phyloP scores from a whole-genome alignment of 192 early-diverging fungal genomes.

The Blastocladiella britannica region DNA sequence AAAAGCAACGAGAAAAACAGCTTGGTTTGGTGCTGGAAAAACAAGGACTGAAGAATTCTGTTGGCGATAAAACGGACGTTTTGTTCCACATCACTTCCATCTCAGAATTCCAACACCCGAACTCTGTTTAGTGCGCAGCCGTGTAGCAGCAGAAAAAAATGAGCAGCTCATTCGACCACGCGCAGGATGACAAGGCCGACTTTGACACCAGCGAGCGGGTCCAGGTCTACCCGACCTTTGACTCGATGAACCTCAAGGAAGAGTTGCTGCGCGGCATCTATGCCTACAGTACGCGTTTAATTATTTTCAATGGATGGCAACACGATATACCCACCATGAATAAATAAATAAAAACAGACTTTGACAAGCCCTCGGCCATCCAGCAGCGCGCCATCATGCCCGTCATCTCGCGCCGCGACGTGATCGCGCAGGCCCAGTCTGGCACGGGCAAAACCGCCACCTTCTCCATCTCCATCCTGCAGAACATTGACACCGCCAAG shows the following conservation, averaged over 20 bases:
- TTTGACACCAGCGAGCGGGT: slow-evolving; percentile 79
- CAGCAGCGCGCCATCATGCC: slow-evolving; percentile 93
- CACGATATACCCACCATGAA: too few relatives aligned
- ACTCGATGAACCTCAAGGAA: slow-evolving; percentile 91
- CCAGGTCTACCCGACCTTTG: slow-evolving; percentile 67
- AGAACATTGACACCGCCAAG: slow-evolving; percentile 66
- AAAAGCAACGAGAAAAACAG: too few relatives aligned
- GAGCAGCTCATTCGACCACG: slow-evolving; percentile 16
- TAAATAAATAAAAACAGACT: slow-evolving; percentile 43
- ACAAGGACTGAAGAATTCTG: too few relatives aligned
- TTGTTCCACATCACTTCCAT: too few relatives aligned
- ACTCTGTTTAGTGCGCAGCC: too few relatives aligned
- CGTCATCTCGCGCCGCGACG: slow-evolving; percentile 69
- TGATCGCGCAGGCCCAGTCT: slow-evolving; percentile 94
- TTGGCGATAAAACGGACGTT: too few relatives aligned
- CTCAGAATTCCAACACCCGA: too few relatives aligned
- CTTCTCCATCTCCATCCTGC: slow-evolving; percentile 81
- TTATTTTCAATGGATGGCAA: slow-evolving; percentile 3
- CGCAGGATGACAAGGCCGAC: slow-evolving; percentile 27
- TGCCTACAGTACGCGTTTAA: slow-evolving; percentile 76
- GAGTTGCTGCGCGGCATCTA: slow-evolving; percentile 92
- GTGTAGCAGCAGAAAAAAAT: too few relatives aligned
- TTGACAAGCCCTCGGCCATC: slow-evolving; percentile 95
- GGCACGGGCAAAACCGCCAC: slow-evolving; percentile 98
- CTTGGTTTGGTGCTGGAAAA: too few relatives aligned